Evolutionary conservation across 176 grass and related monocot genomes (phyloP).

Genomic region (Stipa capillata): DNA sequence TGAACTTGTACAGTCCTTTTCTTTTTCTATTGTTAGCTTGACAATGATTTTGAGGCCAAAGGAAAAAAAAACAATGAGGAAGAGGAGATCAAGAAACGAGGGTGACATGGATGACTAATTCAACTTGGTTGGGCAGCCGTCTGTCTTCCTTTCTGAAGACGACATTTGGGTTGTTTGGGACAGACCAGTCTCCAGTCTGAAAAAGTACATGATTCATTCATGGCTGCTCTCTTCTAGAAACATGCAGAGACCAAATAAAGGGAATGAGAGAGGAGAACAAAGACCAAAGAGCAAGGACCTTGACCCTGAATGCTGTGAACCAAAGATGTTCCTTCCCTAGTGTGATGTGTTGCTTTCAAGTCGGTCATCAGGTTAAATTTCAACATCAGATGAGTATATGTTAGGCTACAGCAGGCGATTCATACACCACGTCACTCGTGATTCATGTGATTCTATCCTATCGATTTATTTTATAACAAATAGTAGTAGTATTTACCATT

Average conservation of each 20-base stretch:
- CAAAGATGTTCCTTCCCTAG: not conserved
- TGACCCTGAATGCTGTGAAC: not conserved
- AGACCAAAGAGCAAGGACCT: too few species aligned
- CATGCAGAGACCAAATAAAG: not conserved
- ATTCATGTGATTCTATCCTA: not conserved
- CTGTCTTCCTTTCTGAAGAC: not conserved
- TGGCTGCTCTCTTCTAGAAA: not conserved
- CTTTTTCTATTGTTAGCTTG: not conserved
- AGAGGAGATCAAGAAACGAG: not conserved
- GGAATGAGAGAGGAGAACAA: not conserved
- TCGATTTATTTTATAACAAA: not conserved
- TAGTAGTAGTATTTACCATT: too few species aligned
- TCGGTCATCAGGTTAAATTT: not conserved
- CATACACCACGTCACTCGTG: too few species aligned
- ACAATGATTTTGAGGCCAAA: not conserved
- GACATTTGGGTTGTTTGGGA: not conserved
- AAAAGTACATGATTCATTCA: too few species aligned
- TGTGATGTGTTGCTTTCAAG: too few species aligned
- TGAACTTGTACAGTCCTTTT: too few species aligned
- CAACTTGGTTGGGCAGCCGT: not conserved
- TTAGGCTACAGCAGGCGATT: too few species aligned
- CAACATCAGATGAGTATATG: too few species aligned
- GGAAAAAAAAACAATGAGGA: not conserved
- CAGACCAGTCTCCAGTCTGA: too few species aligned
- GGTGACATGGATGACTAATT: too few species aligned